Evolutionary conservation across 495 filamentous ascomycete genomes (phyloP), one percentile per base, ranked within the genome.

Genomic region (Hypoxylon trugodes): DNA sequence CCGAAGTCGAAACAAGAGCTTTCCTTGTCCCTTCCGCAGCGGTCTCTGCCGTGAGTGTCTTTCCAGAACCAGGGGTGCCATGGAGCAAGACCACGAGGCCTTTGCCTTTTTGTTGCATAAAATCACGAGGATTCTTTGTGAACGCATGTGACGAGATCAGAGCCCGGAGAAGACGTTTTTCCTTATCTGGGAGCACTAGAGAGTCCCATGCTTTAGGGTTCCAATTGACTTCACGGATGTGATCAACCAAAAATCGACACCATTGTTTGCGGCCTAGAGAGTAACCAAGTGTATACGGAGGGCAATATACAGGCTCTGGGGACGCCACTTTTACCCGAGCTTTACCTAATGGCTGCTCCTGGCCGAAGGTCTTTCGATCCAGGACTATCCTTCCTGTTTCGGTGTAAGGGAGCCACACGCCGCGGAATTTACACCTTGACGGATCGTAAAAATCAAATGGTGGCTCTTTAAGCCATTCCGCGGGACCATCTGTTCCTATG

Each of bases 151-250:
- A 89, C 66, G 91, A 86, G 8, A 96, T 90, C 1, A 96, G 81
- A 5, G 90, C 90, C 18, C 87, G 87, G 46, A 96, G 90, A 36
- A 94, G 91, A n/a, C 79, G 80, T 68, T 96, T 96, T 56, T 92
- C 89, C 55, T 88, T 87, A n/a, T 82, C 77, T 0, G 87, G 86
- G 2, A 96, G 80, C 6, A 96, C 88, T 7, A 96, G 81, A 2
- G 85, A 86, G 46, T 89, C 85, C 72, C 92, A 96, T 3, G 91
- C 90, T 18, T 83, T 79, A 26, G 86, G 83, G 64, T 92, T 90
- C 90, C 89, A 96, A 19, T 81, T 81, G 16, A 87, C 81, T 19
- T 79, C 76, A 19, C 35, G 28, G 69, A 96, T 83, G 16, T 86
- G 84, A 2, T 89, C 89, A 47, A 96, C 82, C 25, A 85, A 86